Base-by-base conservation (phyloP, 192 early-diverging fungal species). In the Entrophospora sp. region DNA sequence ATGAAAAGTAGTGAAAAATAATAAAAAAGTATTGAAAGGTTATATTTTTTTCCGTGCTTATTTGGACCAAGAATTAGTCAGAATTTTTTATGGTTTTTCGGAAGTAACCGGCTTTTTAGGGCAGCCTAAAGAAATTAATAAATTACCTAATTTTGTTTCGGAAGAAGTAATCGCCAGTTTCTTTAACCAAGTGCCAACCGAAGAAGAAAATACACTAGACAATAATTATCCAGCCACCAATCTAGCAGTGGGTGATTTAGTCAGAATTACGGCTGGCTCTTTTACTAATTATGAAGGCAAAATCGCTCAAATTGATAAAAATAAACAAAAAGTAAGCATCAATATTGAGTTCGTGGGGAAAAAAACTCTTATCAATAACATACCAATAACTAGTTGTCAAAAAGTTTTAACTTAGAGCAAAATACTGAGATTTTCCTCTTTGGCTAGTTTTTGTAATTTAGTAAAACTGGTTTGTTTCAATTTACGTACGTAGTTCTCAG, bases 391-490 rank as follows among this genome's bases (percentile, higher is more conserved):
- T 3, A 52, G 10, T 52, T 52, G 49, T 5, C 49, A 52, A 52
- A 52, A 52, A 25, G 49, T 52, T 24, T n/a, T n/a, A n/a, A n/a
- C n/a, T n/a, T n/a, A n/a, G n/a, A n/a, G n/a, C 48, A 49, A 22
- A 49, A 49, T 5, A n/a, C 18, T 5, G 18, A 49, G 48, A 7
- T 49, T 49, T 49, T n/a, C 18, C 18, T 49, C 48, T n/a, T 49
- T 49, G 20, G 48, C 48, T n/a, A 49, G 24, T 49, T 49, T 49
- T 49, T 49, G 48, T 22, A 49, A 22, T 49, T 49, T 49, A 10
- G 5, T 49, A n/a, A 49, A 49, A n/a, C n/a, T 24, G 5, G 5
- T n/a, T 49, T 49, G 48, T 24, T 49, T 49, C 20, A 49, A 49
- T 7, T n/a, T 5, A 49, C 48, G 48, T 10, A n/a, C 48, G 6